Conservation (phyloP, 805 yeast species). For the Starmerella floris region DNA sequence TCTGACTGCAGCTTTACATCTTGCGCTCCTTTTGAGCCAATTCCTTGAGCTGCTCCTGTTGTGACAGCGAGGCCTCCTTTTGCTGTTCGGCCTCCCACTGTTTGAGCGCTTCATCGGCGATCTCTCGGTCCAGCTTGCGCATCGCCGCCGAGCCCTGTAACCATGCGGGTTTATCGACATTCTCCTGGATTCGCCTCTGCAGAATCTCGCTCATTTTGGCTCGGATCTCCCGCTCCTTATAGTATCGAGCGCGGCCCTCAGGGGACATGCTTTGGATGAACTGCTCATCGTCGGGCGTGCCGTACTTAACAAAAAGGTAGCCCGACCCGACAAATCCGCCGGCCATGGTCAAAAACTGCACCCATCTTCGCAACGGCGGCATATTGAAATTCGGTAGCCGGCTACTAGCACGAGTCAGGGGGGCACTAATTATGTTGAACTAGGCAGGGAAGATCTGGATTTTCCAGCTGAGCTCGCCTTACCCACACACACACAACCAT, state of each 20-base stretch:
- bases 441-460: too few relatives aligned
- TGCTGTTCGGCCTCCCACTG: slow-evolving; percentile 16
- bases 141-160: slow-evolving; percentile 23
- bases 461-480: too few relatives aligned
- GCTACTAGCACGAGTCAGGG: too few relatives aligned
- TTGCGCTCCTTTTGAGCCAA: slow-evolving; percentile 9
- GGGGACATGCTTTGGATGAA: slow-evolving; percentile 64
- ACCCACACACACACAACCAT: too few relatives aligned
- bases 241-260: slow-evolving; percentile 65
- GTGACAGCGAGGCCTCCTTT: slow-evolving; percentile 2
- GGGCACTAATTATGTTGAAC: too few relatives aligned
- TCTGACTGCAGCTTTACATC: background rate
- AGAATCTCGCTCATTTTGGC: slow-evolving; percentile 18
- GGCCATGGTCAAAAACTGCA: slow-evolving; percentile 35
- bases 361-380: slow-evolving; percentile 22
- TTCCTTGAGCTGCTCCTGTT: slow-evolving; percentile 5
- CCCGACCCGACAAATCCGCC: slow-evolving; percentile 55
- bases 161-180: slow-evolving; percentile 24
- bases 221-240: slow-evolving; percentile 34
- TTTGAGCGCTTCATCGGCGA: slow-evolving; percentile 21
- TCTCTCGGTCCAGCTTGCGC: slow-evolving; percentile 21
- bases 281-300: slow-evolving; percentile 78
- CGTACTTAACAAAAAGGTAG: slow-evolving; percentile 51
- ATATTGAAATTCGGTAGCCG: slow-evolving; percentile 5
- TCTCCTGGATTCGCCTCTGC: slow-evolving; percentile 17